Conservation (phyloP, 1,284 basidiomycete genomes). For the Apiotrichum mycotoxinovorans region DNA sequence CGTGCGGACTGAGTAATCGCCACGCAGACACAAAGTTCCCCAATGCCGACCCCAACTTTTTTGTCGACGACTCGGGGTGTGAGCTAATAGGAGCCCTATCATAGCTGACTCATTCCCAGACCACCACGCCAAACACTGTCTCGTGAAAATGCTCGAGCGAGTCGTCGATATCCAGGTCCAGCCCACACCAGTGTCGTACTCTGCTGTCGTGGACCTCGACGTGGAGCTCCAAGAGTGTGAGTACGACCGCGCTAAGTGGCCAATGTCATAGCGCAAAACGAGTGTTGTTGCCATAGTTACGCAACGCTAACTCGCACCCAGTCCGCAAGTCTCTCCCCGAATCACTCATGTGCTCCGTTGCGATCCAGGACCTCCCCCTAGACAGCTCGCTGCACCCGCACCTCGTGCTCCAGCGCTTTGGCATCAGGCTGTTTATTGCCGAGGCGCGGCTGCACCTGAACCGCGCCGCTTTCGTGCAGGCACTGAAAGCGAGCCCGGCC, state of each 20-base stretch:
- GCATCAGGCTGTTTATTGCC: constrained; percentile 40
- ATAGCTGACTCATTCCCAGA: constrained; percentile 5
- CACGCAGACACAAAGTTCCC: constrained; percentile 41
- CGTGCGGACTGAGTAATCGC: constrained; percentile 35
- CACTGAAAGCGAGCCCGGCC: constrained; percentile 33
- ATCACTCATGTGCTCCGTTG: constrained; percentile 31
- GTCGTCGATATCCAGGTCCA: constrained; percentile 9
- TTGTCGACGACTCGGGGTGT: constrained; percentile 3
- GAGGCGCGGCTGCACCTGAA: constrained; percentile 44
- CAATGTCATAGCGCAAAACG: too few relatives aligned
- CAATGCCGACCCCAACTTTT: constrained; percentile 5
- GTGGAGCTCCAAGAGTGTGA: constrained; percentile 38
- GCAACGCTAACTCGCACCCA: constrained; percentile 7
- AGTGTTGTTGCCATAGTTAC: too few relatives aligned
- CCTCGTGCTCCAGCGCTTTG: constrained; percentile 40
- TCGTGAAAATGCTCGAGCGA: constrained; percentile 8
- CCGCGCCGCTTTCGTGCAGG: constrained; percentile 40
- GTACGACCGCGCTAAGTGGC: constrained; percentile 10
- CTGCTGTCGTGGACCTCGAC: constrained; percentile 37
- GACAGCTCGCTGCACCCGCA: constrained; percentile 40
- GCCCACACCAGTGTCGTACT: constrained; percentile 29
- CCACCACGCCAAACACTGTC: constrained; percentile 9
- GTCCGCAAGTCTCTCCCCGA: constrained; percentile 39
- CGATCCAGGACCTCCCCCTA: constrained; percentile 37
- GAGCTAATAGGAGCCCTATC: not conserved